Percentiles rank a stretch among this genome's conserved stretches.
Evolutionary conservation across 1,284 basidiomycete species (phyloP).

Genomic region (Austroboletus niveus): DNA sequence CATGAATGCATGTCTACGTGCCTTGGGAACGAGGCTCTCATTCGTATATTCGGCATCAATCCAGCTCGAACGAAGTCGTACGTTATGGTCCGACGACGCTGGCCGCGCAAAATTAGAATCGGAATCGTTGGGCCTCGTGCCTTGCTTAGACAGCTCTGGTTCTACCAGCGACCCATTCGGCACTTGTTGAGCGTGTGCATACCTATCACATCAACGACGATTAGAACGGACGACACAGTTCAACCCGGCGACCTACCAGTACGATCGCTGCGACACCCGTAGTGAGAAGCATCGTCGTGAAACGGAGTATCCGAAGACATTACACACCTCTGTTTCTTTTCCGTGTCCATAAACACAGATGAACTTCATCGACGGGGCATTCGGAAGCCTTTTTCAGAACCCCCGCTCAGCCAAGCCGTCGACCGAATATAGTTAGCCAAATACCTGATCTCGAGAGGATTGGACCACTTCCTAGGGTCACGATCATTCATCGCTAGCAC

Average conservation of each 20-base stretch:
- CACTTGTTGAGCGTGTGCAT: slow-evolving; percentile 69
- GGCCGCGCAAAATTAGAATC: slow-evolving; percentile 23
- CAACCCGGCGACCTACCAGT: slow-evolving; percentile 49
- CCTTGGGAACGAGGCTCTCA: slow-evolving; percentile 62
- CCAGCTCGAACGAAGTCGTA: slow-evolving; percentile 56
- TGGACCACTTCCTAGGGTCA: slow-evolving; percentile 88
- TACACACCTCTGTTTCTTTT: slow-evolving; percentile 87
- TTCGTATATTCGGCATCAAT: slow-evolving; percentile 84
- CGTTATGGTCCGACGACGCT: slow-evolving; percentile 57
- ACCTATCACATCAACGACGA: slow-evolving; percentile 43
- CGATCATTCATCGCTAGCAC: slow-evolving; percentile 63
- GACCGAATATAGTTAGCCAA: slow-evolving; percentile 10
- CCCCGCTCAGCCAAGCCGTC: background rate
- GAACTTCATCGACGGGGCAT: slow-evolving; percentile 91
- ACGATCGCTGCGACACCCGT: slow-evolving; percentile 56
- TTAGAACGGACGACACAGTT: background rate
- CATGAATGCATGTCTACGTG: slow-evolving; percentile 18
- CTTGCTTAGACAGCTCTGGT: slow-evolving; percentile 29
- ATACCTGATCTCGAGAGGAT: slow-evolving; percentile 87
- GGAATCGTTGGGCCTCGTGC: slow-evolving; percentile 42
- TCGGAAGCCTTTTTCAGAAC: slow-evolving; percentile 61
- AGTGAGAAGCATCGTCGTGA: slow-evolving; percentile 1
- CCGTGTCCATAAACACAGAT: slow-evolving; percentile 96
- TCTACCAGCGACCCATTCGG: slow-evolving; percentile 61
- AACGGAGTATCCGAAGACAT: background rate